These are phyloP conservation scores for Kurtzmaniella quercitrusa DNA, from an alignment of 1,139 yeast species.

Conservation along the genomic window DNA sequence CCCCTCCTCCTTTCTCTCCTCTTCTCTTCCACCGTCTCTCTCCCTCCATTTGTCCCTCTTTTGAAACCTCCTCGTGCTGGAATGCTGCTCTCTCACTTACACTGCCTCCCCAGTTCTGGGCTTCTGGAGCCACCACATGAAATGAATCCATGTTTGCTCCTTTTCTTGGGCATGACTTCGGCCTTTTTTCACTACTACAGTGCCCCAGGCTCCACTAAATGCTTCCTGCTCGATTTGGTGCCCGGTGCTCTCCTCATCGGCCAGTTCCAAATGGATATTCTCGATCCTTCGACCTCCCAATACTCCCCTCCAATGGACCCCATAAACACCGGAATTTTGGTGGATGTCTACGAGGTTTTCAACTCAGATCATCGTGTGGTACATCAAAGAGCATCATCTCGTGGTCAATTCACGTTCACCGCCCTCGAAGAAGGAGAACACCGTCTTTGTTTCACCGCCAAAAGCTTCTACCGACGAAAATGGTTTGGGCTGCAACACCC, in stretches of 20 bases:
- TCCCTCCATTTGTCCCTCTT: background rate
- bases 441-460: constrained; percentile 64
- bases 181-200: constrained; percentile 43
- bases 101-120: background rate
- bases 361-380: constrained; percentile 62
- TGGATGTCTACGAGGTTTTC: constrained; percentile 58
- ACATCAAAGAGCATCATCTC: constrained; percentile 55
- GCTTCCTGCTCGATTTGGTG: constrained; percentile 64
- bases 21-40: background rate
- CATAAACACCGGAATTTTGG: constrained; percentile 30
- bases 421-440: constrained; percentile 74
- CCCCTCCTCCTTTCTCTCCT: too few species aligned
- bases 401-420: constrained; percentile 64
- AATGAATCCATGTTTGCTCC: background rate
- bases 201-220: constrained; percentile 54
- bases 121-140: background rate
- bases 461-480: constrained; percentile 30
- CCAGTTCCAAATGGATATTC: constrained; percentile 52
- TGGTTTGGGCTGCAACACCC: constrained; percentile 15
- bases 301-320: constrained; percentile 40
- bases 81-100: background rate
- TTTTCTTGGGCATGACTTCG: background rate
- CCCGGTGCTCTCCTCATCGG: constrained; percentile 59
- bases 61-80: background rate
- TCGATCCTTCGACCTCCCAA: constrained; percentile 37